Evolutionary conservation across 2,329 filamentous ascomycete species (phyloP).

Genomic region (Sarocladiaceae sp.): DNA sequence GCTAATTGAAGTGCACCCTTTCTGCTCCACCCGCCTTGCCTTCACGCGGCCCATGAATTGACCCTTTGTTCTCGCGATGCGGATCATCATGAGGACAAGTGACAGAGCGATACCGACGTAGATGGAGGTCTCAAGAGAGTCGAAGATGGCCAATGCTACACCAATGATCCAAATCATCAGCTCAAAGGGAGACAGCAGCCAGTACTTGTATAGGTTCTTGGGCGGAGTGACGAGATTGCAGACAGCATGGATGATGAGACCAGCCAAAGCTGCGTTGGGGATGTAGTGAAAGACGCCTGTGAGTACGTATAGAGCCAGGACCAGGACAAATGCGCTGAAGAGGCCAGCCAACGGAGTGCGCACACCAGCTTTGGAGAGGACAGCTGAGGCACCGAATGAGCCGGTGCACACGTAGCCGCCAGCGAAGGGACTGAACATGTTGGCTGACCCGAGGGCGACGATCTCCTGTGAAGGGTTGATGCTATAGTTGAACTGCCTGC

Average conservation of each 20-base stretch:
- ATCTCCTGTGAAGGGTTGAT: slow-evolving; percentile 75
- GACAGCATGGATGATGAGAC: slow-evolving; percentile 78
- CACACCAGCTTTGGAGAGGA: slow-evolving; percentile 79
- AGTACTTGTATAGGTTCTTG: slow-evolving; percentile 70
- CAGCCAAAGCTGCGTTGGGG: slow-evolving; percentile 62
- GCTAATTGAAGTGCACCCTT: not conserved
- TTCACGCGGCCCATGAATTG: slow-evolving; percentile 37
- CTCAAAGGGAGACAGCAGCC: slow-evolving; percentile 68
- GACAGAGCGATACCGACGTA: slow-evolving; percentile 41
- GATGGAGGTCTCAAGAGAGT: slow-evolving; percentile 43
- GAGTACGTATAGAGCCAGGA: slow-evolving; percentile 72
- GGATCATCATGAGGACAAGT: slow-evolving; percentile 34
- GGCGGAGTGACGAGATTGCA: slow-evolving; percentile 69
- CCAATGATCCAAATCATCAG: slow-evolving; percentile 69
- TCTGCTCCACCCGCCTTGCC: slow-evolving; percentile 13
- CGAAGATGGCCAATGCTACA: slow-evolving; percentile 51
- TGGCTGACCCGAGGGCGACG: slow-evolving; percentile 70
- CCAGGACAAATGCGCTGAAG: slow-evolving; percentile 68
- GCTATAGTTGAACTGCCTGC: slow-evolving; percentile 70
- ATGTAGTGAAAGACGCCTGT: slow-evolving; percentile 79
- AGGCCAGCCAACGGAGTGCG: slow-evolving; percentile 72
- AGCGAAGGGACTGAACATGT: slow-evolving; percentile 69
- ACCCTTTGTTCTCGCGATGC: slow-evolving; percentile 40
- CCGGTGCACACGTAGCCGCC: slow-evolving; percentile 44
- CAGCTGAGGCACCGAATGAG: slow-evolving; percentile 62